Evolutionary conservation across 2,329 filamentous ascomycete species (phyloP), one percentile per base, ranked within the genome.

Genomic region (Colletotrichum liriopes): DNA sequence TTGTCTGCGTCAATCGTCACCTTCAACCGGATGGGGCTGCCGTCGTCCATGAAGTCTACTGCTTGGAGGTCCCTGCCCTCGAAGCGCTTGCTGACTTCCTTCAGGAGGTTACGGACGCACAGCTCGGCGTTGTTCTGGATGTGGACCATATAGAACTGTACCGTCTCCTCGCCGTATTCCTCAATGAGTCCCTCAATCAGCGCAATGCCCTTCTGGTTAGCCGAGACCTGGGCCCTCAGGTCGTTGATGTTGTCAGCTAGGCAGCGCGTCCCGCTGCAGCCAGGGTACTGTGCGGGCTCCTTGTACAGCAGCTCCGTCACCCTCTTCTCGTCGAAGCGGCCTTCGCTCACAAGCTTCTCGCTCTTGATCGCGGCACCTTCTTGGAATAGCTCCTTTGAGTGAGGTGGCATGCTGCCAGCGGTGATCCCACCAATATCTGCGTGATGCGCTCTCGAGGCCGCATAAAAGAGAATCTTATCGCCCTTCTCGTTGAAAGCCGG

Each of bases 171-270:
- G 16, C 92, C 92, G 76, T 95, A 96, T 77, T 96, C 94, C 23
- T 89, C 87, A 74, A 96, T 95, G 2, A 96, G 83, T 0, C 89
- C 87, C 67, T 89, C 90, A 74, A 96, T 96, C 29, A 96, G 84
- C n/a, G 91, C 93, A 74, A 96, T 96, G 1, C 94, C 94, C 75
- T 95, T 95, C 77, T 94, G 92, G 77, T 96, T 96, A 1, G 93
- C 93, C 0, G 94, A 94, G 5, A 96, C 92, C 78, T 96, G 94
- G 0, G 94, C 94, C 79, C 95, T 94, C 29, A 96, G 83, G 77
- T 96, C 94, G 58, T 94, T 95, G 74, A 96, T 86, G 77, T 96
- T 96, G 79, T 96, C 94, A 16, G 90, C 91, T 1, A 96, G 84
- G 80, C 93, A 95, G 54, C 94, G 86, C 1, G 94, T 95, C 2